Evolutionary conservation across 306 rosid species (phyloP), one percentile per base, ranked within the genome.

Genomic region (Vicia sativa): DNA sequence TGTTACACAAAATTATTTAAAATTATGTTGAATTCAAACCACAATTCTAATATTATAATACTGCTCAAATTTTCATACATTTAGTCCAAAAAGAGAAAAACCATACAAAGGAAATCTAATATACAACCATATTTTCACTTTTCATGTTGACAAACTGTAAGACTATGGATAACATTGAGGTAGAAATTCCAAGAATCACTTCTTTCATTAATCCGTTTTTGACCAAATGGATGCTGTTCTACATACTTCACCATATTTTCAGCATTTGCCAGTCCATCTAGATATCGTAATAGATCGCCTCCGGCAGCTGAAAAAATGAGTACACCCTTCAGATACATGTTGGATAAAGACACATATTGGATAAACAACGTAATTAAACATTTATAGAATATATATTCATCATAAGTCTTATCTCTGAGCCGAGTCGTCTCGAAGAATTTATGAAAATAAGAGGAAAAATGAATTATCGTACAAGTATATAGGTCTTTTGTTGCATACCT

Each of bases 171-270:
- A 71, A 85, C 92, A 16, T 35, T 15, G 62, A 48, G 74, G 81
- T 89, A 92, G 59, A 89, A 92, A 23, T 66, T 70, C 97, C 96
- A 92, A 43, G 68, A 72, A 72, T 77, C 44, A 68, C 79, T 84
- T 65, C 9, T 77, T 71, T 81, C 74, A 3, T 41, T 44, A 11
- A 89, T 82, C 4, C 77, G 71, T 15, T 72, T 52, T 76, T 92
- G 92, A 76, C 95, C 95, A 78, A 84, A 87, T 13, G 89, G 95
- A 72, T 82, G 79, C 46, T 67, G 44, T 72, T 73, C 86, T 59
- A 89, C 72, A 42, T 84, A 92, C 41, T 76, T 74, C 43, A 13
- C 59, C 55, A 86, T 48, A 68, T 80, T 79, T 72, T 76, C 86
- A 60, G 87, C 91, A 19, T 41, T 74, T 13, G 88, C 87, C 68